phyloP scores from a whole-genome alignment of 805 yeast species.

The Cyberlindnera petersonii region DNA sequence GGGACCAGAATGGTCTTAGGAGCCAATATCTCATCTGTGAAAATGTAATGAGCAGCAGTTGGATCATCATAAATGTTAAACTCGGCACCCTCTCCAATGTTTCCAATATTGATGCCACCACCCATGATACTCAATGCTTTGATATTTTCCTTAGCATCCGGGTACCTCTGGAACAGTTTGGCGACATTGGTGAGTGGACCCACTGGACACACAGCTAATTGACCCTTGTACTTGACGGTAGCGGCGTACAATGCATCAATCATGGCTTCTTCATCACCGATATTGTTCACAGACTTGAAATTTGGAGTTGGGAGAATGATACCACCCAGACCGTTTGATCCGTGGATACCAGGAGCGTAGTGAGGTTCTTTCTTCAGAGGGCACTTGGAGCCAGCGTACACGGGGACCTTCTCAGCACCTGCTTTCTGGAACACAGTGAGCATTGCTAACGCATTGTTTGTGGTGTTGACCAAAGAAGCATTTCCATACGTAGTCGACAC shows the following conservation, averaged over 20 bases:
- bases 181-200: slow-evolving; percentile 79
- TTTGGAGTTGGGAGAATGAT: slow-evolving; percentile 51
- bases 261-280: slow-evolving; percentile 40
- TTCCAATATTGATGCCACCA: slow-evolving; percentile 43
- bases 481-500: slow-evolving; percentile 39
- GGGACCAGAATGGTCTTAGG: slow-evolving; percentile 56
- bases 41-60: slow-evolving; percentile 59
- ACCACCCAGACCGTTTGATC: slow-evolving; percentile 77
- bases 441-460: slow-evolving; percentile 63
- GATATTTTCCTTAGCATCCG: slow-evolving; percentile 48
- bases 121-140: slow-evolving; percentile 71
- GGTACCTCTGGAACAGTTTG: slow-evolving; percentile 47
- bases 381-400: slow-evolving; percentile 58
- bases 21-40: slow-evolving; percentile 41
- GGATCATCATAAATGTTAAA: slow-evolving; percentile 78
- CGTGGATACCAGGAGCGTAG: slow-evolving; percentile 66
- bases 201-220: slow-evolving; percentile 62
- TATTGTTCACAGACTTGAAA: slow-evolving; percentile 29
- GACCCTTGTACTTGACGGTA: slow-evolving; percentile 39
- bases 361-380: slow-evolving; percentile 52
- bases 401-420: slow-evolving; percentile 44
- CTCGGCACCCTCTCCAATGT: slow-evolving; percentile 50
- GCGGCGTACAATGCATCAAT: slow-evolving; percentile 34
- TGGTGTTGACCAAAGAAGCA: slow-evolving; percentile 48
- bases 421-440: slow-evolving; percentile 49